A percentile compares a stretch with the other conserved stretches of the same genome.
Conservation (phyloP, 768 basidiomycete genomes). For the Podaxis rugospora region DNA sequence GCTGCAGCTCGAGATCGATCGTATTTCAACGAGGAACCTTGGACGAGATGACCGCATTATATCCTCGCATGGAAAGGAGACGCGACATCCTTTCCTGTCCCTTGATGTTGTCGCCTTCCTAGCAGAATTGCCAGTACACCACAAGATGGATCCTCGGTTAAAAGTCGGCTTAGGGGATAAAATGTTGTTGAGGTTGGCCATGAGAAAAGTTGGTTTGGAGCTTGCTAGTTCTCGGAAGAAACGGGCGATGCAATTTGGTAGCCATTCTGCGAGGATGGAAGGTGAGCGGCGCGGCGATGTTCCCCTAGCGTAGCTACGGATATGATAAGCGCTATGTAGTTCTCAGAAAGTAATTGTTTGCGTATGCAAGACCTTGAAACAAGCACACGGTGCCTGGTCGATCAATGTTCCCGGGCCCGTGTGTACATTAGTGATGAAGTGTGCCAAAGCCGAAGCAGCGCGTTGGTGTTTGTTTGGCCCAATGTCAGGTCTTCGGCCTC, state of each 20-base stretch:
- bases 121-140: constrained; percentile 71
- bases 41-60: constrained; percentile 94
- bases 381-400: background rate
- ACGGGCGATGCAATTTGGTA: constrained; percentile 97
- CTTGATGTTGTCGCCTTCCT: constrained; percentile 75
- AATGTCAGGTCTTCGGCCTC: constrained; percentile 6
- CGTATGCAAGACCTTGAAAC: background rate
- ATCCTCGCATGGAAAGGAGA: constrained; percentile 89
- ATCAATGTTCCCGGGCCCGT: background rate
- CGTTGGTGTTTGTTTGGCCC: constrained; percentile 15
- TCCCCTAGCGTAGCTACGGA: constrained; percentile 22
- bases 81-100: constrained; percentile 87
- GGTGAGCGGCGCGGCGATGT: constrained; percentile 55
- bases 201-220: constrained; percentile 66
- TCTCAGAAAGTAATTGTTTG: background rate
- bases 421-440: background rate
- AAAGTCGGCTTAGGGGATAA: constrained; percentile 88
- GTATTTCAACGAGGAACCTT: constrained; percentile 85
- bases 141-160: constrained; percentile 76
- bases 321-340: background rate
- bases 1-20: constrained; percentile 87
- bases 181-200: constrained; percentile 70
- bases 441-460: constrained; percentile 13
- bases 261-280: constrained; percentile 81
- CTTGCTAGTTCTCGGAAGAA: constrained; percentile 80